phyloP scores from a whole-genome alignment of 2,329 filamentous ascomycete species.

The Thielaviopsis ethacetica region DNA sequence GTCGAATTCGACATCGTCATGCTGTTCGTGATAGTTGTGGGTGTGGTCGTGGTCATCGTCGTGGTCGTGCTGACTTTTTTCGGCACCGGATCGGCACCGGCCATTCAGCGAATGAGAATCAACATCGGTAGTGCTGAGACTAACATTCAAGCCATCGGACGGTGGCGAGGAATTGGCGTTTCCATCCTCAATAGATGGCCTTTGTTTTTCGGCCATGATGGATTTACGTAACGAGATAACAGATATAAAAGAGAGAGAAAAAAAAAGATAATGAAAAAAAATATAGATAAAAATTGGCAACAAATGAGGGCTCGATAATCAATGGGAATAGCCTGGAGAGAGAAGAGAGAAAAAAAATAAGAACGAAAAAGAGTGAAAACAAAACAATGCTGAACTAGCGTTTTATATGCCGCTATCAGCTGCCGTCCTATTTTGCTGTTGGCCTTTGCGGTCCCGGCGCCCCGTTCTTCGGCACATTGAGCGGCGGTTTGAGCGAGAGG shows the following conservation, averaged over 20 bases:
- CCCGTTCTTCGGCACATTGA: neutral
- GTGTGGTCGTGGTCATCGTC: neutral
- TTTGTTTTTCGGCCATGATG: neutral
- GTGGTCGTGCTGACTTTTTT: neutral
- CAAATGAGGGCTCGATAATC: too few relatives aligned
- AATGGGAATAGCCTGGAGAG: too few relatives aligned
- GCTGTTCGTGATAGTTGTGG: constrained; percentile 3
- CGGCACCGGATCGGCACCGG: neutral
- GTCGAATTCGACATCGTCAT: constrained; percentile 9
- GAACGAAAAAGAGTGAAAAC: too few relatives aligned
- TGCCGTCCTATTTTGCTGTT: neutral
- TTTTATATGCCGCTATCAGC: neutral
- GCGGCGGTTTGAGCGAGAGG: neutral
- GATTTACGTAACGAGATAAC: too few relatives aligned
- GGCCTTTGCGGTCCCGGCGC: constrained; percentile 3
- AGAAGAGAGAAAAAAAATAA: too few relatives aligned
- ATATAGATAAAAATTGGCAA: neutral
- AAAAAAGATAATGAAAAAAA: too few relatives aligned
- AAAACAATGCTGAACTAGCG: neutral
- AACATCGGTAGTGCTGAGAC: neutral
- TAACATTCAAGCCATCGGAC: neutral
- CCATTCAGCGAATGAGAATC: neutral
- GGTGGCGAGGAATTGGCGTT: neutral
- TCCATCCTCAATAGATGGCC: neutral
- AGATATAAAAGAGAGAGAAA: too few relatives aligned